Conservation (phyloP, 306 rosid species). For the Senna tora region DNA sequence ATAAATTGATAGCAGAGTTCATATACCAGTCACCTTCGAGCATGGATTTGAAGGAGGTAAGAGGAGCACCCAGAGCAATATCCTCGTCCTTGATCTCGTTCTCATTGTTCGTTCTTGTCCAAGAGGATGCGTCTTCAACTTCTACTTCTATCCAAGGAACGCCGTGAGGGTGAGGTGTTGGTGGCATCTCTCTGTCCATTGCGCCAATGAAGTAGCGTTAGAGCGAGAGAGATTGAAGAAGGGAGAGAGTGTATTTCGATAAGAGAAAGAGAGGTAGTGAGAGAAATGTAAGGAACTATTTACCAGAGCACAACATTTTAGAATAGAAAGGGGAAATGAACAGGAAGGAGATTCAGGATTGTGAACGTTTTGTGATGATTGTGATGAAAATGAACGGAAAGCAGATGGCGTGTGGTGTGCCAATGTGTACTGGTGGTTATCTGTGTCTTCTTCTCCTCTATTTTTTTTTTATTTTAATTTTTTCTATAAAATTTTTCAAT, state of each 20-base stretch:
- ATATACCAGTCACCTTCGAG: conserved; percentile 67
- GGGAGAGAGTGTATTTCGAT: neutral
- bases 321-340: conserved; percentile 21
- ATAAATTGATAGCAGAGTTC: conserved; percentile 39
- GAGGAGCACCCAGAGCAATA: conserved; percentile 41
- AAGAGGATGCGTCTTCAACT: conserved; percentile 48
- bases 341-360: neutral
- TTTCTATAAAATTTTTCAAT: too few relatives aligned
- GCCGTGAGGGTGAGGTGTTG: conserved; percentile 41
- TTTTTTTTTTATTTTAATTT: too few relatives aligned
- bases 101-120: conserved; percentile 42
- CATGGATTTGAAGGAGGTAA: conserved; percentile 66
- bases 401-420: neutral
- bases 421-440: neutral
- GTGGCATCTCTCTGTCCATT: conserved; percentile 43
- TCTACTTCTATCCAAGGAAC: conserved; percentile 54
- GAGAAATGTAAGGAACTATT: conserved; percentile 21
- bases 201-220: neutral
- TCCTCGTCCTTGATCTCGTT: conserved; percentile 35
- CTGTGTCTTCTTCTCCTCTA: neutral
- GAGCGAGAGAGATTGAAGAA: neutral
- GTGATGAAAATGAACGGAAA: conserved; percentile 19
- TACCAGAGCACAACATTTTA: conserved; percentile 2
- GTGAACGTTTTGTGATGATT: conserved; percentile 25
- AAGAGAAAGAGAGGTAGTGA: neutral